These are phyloP conservation scores for Boeremia exigua DNA, from an alignment of 2,329 filamentous ascomycete genomes.

Conservation along the genomic window DNA sequence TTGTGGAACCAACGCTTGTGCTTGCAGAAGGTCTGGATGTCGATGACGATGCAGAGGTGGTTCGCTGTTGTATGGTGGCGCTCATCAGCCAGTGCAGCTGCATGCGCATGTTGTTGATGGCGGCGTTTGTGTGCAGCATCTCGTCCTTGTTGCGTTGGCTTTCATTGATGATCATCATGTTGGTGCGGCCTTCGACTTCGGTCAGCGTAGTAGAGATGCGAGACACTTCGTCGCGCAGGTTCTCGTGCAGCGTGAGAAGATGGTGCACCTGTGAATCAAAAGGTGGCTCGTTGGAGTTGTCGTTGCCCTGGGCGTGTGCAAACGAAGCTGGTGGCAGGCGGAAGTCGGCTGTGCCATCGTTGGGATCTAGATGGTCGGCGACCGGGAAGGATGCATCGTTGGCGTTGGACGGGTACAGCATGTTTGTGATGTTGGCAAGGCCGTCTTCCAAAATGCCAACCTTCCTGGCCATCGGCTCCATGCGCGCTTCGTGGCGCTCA, in stretches of 20 bases:
- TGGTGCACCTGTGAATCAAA: constrained; percentile 61
- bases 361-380: constrained; percentile 43
- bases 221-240: constrained; percentile 64
- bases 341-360: constrained; percentile 42
- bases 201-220: constrained; percentile 62
- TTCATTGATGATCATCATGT: constrained; percentile 69
- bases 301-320: constrained; percentile 34
- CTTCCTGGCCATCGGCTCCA: constrained; percentile 52
- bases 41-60: constrained; percentile 33
- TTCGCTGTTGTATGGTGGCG: constrained; percentile 57
- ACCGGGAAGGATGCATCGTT: constrained; percentile 42
- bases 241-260: constrained; percentile 66
- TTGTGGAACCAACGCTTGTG: constrained; percentile 28
- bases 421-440: constrained; percentile 51
- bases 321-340: constrained; percentile 44
- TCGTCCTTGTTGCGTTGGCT: constrained; percentile 67
- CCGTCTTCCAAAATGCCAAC: constrained; percentile 54
- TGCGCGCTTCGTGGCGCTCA: constrained; percentile 52
- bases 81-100: constrained; percentile 69
- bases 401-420: constrained; percentile 47
- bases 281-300: constrained; percentile 42
- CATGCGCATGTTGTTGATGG: constrained; percentile 63
- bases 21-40: constrained; percentile 32
- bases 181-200: constrained; percentile 66
- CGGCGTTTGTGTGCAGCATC: constrained; percentile 66